Evolutionary conservation across 192 early-diverging fungal species (phyloP).

Genomic region (Jimgerdemannia flammicorona): DNA sequence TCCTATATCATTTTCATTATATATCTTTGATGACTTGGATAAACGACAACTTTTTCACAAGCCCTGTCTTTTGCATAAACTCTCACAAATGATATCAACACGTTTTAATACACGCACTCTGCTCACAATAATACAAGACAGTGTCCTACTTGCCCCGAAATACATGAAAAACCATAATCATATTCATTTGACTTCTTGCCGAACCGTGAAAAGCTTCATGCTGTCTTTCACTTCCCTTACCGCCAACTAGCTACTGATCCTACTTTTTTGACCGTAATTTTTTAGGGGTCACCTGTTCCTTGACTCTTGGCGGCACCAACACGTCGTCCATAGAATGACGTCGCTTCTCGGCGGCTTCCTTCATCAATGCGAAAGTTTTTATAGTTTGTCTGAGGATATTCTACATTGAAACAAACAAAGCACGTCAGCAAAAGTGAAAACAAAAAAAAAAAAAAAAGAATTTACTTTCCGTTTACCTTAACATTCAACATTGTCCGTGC

Average conservation of each 20-base stretch:
- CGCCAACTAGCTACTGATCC: not conserved
- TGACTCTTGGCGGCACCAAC: not conserved
- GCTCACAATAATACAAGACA: not conserved
- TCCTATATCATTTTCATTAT: not conserved
- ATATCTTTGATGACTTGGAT: not conserved
- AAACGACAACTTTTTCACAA: not conserved
- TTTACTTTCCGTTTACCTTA: slow-evolving; percentile 11
- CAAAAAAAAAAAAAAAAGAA: not conserved
- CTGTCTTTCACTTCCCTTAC: too few species aligned
- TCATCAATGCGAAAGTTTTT: not conserved
- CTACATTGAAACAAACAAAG: not conserved
- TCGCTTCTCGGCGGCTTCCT: not conserved
- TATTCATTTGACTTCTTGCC: not conserved
- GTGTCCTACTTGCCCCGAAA: not conserved
- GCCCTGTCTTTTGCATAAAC: not conserved
- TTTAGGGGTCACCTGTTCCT: not conserved
- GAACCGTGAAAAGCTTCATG: not conserved
- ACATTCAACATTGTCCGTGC: slow-evolving; percentile 14
- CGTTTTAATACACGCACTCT: not conserved
- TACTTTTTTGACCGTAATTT: not conserved
- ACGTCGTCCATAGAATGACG: not conserved
- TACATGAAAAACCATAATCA: not conserved
- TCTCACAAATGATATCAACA: not conserved
- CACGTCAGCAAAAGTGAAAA: not conserved
- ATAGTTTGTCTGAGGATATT: not conserved